These are phyloP conservation scores for Phellinidium pouzarii DNA, from an alignment of 1,284 basidiomycete species.

Conservation along the genomic window DNA sequence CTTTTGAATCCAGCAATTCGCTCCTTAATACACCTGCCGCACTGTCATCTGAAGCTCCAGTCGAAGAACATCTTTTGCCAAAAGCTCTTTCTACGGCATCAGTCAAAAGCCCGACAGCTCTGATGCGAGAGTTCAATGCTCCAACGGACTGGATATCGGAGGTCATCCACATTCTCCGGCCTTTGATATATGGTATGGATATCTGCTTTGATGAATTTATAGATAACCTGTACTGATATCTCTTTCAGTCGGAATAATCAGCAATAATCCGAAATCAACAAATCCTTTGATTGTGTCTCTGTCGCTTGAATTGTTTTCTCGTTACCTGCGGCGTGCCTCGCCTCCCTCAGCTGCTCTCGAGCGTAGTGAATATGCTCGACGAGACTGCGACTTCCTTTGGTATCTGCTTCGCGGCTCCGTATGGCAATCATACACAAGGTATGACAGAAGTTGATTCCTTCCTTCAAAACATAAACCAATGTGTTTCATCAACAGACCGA, in stretches of 20 bases:
- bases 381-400: slow-evolving; percentile 78
- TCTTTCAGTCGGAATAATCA: slow-evolving; percentile 28
- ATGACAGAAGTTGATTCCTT: slow-evolving; percentile 1
- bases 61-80: slow-evolving; percentile 73
- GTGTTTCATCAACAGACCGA: slow-evolving; percentile 46
- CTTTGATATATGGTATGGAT: slow-evolving; percentile 65
- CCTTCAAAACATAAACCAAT: slow-evolving; percentile 13
- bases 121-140: slow-evolving; percentile 53
- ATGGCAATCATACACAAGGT: slow-evolving; percentile 84
- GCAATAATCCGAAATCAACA: slow-evolving; percentile 30
- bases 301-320: slow-evolving; percentile 56
- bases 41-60: slow-evolving; percentile 42
- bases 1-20: slow-evolving; percentile 48
- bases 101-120: slow-evolving; percentile 59
- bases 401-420: slow-evolving; percentile 85
- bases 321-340: slow-evolving; percentile 59
- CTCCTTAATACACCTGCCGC: slow-evolving; percentile 50
- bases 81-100: slow-evolving; percentile 67
- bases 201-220: neutral
- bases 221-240: slow-evolving; percentile 19
- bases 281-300: slow-evolving; percentile 54
- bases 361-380: slow-evolving; percentile 71
- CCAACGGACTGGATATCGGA: slow-evolving; percentile 69
- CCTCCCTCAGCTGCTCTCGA: slow-evolving; percentile 58
- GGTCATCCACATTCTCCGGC: slow-evolving; percentile 56